Conservation (phyloP, 192 early-diverging fungal genomes). For the Backusella tuberculispora region DNA sequence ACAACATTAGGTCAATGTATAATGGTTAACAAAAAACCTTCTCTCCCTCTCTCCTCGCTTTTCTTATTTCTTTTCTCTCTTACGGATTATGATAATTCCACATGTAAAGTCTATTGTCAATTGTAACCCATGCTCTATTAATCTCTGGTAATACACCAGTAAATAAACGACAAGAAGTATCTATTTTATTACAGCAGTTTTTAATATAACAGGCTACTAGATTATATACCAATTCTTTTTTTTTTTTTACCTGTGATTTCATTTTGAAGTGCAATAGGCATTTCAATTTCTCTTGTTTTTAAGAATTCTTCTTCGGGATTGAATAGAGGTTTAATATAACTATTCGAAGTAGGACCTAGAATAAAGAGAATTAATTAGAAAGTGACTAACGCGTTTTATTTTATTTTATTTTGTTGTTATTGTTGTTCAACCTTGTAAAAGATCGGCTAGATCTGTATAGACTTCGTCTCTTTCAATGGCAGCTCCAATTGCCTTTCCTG, state of each 20-base stretch:
- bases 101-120: conserved; percentile 87
- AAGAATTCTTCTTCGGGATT: conserved; percentile 3
- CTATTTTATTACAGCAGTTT: not conserved
- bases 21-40: not conserved
- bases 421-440: not conserved
- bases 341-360: not conserved
- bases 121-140: conserved; percentile 88
- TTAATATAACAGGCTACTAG: too few species aligned
- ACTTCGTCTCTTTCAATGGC: not conserved
- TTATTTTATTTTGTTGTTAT: too few species aligned
- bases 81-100: conserved; percentile 89
- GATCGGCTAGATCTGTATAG: conserved; percentile 6
- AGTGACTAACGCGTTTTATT: too few species aligned
- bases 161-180: conserved; percentile 50
- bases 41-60: not conserved
- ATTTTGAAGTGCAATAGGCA: conserved; percentile 1
- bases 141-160: conserved; percentile 96
- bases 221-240: not conserved
- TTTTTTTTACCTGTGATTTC: not conserved
- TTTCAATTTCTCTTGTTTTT: not conserved
- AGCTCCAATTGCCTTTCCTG: conserved; percentile 8
- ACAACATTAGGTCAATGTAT: not conserved
- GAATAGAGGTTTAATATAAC: not conserved
- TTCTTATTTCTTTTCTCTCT: not conserved
- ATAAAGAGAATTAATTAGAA: too few species aligned